Conservation (phyloP, 1,284 basidiomycete genomes). For the Tremellales sp. region DNA sequence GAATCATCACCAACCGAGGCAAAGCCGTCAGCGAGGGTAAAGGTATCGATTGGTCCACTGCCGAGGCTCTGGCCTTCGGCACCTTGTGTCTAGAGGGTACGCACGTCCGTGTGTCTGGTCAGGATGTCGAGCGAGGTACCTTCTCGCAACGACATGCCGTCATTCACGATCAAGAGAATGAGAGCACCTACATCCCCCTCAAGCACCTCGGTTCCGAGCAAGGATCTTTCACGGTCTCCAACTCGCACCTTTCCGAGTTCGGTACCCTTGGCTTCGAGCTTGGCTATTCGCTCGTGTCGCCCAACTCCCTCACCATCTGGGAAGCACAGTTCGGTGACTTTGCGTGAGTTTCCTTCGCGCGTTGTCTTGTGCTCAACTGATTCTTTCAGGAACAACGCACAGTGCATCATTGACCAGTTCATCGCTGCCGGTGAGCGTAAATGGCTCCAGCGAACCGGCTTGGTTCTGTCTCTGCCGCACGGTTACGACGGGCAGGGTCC, state of each 20-base stretch:
- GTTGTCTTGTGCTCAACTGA: background rate
- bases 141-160: conserved; percentile 99
- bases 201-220: conserved; percentile 84
- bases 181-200: conserved; percentile 82
- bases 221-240: conserved; percentile 89
- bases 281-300: conserved; percentile 96
- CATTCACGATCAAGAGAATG: conserved; percentile 91
- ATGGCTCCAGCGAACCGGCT: conserved; percentile 92
- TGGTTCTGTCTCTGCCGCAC: conserved; percentile 90
- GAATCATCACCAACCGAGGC: conserved; percentile 82
- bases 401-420: conserved; percentile 99
- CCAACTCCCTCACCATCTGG: conserved; percentile 92
- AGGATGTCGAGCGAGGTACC: conserved; percentile 98
- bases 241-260: conserved; percentile 95
- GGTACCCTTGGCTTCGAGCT: conserved; percentile 96
- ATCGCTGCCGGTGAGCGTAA: conserved; percentile 97
- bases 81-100: conserved; percentile 86
- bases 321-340: conserved; percentile 99
- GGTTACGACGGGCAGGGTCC: conserved; percentile 99
- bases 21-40: conserved; percentile 86
- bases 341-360: conserved; percentile 49
- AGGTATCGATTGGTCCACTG: conserved; percentile 99
- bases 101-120: conserved; percentile 93
- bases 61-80: conserved; percentile 95
- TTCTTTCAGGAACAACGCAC: conserved; percentile 72